Evolutionary conservation across 257 asterid species (phyloP), one percentile per base, ranked within the genome.

Genomic region (Misopates orontium): DNA sequence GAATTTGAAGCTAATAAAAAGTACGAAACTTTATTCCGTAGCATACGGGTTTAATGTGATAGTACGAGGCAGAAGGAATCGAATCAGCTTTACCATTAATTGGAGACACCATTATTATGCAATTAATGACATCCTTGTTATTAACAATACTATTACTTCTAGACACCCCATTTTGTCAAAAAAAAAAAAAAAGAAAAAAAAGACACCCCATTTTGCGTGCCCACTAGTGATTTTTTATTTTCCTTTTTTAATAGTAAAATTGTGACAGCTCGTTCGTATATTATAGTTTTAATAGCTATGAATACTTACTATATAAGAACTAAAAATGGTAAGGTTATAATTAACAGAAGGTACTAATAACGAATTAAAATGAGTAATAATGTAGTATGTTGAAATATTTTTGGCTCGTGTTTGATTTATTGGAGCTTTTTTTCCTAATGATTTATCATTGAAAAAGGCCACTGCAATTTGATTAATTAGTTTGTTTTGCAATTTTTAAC

Each of bases 81-180:
- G 59, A 79, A 62, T 41, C 80, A 71, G 80, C 84, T 82, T 78
- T 81, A 58, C 68, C 65, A 70, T 75, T 72, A 44, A 53, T 19
- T 53, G 70, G 55, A 71, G 66, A 73, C 60, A 68, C 59, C 73
- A 79, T 73, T 77, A 82, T 74, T 64, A 70, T 60, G 76, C 63
- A 76, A 76, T 82, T 64, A 82, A 74, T 76, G 79, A 21, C 16
- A 59, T 21, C 73, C 79, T 78, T 74, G 84, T 77, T 82, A 69
- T 71, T 79, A 77, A 65, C 83, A 77, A 69, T 76, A 20, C 1
- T 54, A 70, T 81, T 60, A n/a, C 85, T 79, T 66, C 81, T 74
- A 36, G 4, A 77, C 36, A 79, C n/a, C n/a, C n/a, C n/a, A n/a
- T n/a, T n/a, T n/a, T n/a, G n/a, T n/a, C n/a, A n/a, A n/a, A n/a